Base-by-base conservation (phyloP, 2,329 filamentous ascomycete species). In the Aspergillus versicolor region DNA sequence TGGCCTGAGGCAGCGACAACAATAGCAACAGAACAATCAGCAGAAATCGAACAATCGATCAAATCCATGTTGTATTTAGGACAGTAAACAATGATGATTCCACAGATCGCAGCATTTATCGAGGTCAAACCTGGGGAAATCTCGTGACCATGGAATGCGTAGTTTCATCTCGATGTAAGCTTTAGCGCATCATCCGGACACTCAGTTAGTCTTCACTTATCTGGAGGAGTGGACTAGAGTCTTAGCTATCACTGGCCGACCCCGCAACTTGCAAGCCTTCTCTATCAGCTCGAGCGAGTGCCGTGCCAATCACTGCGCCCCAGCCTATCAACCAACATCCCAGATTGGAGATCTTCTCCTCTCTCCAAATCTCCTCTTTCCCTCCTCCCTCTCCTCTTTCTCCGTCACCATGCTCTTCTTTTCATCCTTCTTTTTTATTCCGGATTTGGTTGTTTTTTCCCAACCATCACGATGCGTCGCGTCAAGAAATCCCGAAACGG, bases 401-500 rank as follows among this genome's bases (percentile, higher is more conserved):
- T 48, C 46, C 43, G 32, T 32, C 32, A 13, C 43, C 43, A 50
- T 58, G 51, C 7, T 13, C 37, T 41, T 46, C 30, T 45, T 48
- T 46, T 41, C 37, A 13, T 41, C 42, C 17, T 37, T 34, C 24
- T 3, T 40, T 22, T 42, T 15, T 34, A 40, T 43, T 45, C 58
- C 40, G 30, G n/a, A 38, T 43, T 45, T 15, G 34, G 46, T 27
- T 52, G 40, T 24, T 15, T 19, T 32, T 34, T 54, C 47, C 79
- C 78, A 40, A 80, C 60, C 62, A 75, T 75, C 41, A 80, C 60
- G 62, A 75, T 75, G 73, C 69, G 73, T 50, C 67, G 73, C 57
- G 73, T 75, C 40, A 75, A 74, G 63, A 75, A 75, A 56, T 75
- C 73, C 49, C 70, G 73, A n/a, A 74, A 75, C 56, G 73, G 73